Base-by-base conservation (phyloP, 495 filamentous ascomycete species). In the Penicillium longicatenatum region DNA sequence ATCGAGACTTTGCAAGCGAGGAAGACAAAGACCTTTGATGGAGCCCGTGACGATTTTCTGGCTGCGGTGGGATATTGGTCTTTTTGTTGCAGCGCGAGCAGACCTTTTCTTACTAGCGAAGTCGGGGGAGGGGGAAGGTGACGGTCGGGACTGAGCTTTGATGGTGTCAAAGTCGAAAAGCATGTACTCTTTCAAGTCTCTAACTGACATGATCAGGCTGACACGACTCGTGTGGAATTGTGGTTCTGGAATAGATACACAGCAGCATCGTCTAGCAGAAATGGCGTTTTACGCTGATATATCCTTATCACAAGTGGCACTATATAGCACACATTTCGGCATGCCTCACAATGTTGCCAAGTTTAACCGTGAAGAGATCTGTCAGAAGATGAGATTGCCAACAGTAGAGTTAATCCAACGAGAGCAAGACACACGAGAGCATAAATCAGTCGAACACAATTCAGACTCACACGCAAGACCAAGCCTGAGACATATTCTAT, bases 151-250 rank as follows among this genome's bases (percentile, higher is more conserved):
- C 49, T 55, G 44, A 41, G 30, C 53, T 55, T 55, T 55, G 31
- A 55, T 55, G 47, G 44, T 55, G 44, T 35, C 21, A 49, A 55
- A 44, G 19, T 48, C 19, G 49, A 11, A 49, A 31, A 55, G 42
- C 19, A 55, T 55, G 30, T 55, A 35, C 9, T 49, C 53, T 55
- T 41, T 55, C 6, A 26, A 49, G 19, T 14, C 44, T 17, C 26
- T 55, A 16, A 21, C 21, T 49, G 19, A 26, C 19, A 55, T 55
- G 19, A 42, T 49, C 4, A 29, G 4, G 44, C 17, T 11, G 42
- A n/a, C n/a, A n/a, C n/a, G n/a, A n/a, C n/a, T n/a, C n/a, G 42
- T 9, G 21, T 45, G 6, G 17, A 20, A 45, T 45, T 20, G 21
- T 45, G 6, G 8, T 8, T 20, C 8, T 45, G 42, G n/a, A 4